phyloP scores from a whole-genome alignment of 164 flowering plant genomes.

The Vitis riparia region DNA sequence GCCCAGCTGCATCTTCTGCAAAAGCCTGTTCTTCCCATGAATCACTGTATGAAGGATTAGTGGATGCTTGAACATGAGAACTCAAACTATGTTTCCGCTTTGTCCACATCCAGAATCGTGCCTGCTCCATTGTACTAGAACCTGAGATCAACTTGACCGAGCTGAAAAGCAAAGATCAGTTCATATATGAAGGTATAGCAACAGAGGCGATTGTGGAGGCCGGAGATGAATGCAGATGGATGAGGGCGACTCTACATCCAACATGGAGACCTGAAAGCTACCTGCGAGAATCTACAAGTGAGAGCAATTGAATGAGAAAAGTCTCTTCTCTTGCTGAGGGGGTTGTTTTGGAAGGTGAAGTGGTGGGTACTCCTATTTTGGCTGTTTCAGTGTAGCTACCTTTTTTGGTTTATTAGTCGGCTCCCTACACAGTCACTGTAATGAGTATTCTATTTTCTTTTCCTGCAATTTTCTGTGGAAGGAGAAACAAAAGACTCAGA shows the following conservation, averaged over 20 bases:
- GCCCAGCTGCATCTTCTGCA: conserved; percentile 81
- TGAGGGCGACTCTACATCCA: conserved; percentile 2
- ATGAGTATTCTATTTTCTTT: not conserved
- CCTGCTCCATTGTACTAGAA: conserved; percentile 44
- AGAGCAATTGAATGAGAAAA: conserved; percentile 15
- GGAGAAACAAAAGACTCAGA: not conserved
- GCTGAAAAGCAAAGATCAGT: not conserved
- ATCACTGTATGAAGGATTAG: conserved; percentile 22
- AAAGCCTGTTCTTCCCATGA: conserved; percentile 97
- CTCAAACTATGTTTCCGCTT: conserved; percentile 33
- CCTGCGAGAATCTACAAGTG: conserved; percentile 22
- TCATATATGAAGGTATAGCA: not conserved
- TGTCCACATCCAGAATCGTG: conserved; percentile 63
- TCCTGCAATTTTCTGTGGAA: not conserved
- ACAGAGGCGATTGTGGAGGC: not conserved
- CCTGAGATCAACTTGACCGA: not conserved
- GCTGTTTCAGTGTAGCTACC: conserved; percentile 18
- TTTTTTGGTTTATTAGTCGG: conserved; percentile 8
- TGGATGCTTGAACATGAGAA: conserved; percentile 25
- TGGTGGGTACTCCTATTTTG: conserved; percentile 27
- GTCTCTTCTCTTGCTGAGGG: conserved; percentile 8
- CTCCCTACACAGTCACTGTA: conserved; percentile 1
- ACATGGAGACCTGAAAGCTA: conserved; percentile 21
- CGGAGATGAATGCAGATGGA: not conserved
- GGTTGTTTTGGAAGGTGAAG: conserved; percentile 16